Percentiles rank a stretch among this genome's conserved stretches.
These are phyloP conservation scores for Gracilaria domingensis DNA, from an alignment of 23 red algal species.

Conservation along the genomic window DNA sequence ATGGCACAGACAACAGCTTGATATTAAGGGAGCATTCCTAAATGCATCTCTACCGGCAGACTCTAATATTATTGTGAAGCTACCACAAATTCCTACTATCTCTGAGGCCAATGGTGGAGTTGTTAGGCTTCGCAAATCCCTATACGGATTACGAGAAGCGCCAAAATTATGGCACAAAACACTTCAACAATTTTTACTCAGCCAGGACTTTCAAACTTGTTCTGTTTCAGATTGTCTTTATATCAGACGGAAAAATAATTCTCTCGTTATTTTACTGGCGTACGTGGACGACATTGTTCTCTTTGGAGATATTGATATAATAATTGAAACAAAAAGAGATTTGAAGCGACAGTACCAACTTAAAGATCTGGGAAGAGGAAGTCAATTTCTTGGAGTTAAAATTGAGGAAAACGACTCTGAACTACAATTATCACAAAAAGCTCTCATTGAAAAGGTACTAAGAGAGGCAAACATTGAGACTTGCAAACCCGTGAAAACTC, in stretches of 20 bases:
- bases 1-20: slow-evolving; percentile 31
- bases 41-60: slow-evolving; percentile 12
- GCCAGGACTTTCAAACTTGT: neutral
- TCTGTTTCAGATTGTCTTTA: neutral
- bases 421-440: neutral
- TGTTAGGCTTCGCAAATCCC: neutral
- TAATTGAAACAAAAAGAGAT: neutral
- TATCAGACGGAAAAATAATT: neutral
- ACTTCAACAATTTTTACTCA: neutral
- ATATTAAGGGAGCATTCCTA: too few relatives aligned
- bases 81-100: neutral
- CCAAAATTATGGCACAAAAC: slow-evolving; percentile 59
- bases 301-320: neutral
- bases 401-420: neutral
- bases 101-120: slow-evolving; percentile 1
- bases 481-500: slow-evolving; percentile 3
- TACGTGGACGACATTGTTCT: slow-evolving; percentile 34
- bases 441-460: slow-evolving; percentile 5
- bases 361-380: neutral
- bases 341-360: neutral
- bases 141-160: slow-evolving; percentile 44
- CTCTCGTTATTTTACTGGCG: neutral
- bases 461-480: slow-evolving; percentile 20
- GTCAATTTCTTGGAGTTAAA: neutral
- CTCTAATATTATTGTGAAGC: neutral